These are phyloP conservation scores for Musa beccarii DNA, from an alignment of 176 grass and related monocot genomes.

Conservation along the genomic window DNA sequence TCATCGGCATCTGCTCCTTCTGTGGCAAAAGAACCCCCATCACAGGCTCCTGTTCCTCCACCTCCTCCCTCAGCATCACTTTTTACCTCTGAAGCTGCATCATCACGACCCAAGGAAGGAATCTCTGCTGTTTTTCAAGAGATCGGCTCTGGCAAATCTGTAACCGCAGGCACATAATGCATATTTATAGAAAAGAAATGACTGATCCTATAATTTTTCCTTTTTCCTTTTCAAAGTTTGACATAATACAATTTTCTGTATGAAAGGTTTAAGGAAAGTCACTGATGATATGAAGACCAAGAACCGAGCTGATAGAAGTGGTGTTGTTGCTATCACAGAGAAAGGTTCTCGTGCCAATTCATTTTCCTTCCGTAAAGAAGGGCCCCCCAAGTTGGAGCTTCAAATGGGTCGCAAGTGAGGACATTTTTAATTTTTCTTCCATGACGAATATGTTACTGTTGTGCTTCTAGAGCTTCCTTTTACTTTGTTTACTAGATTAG, in stretches of 20 bases:
- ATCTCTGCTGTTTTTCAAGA: slow-evolving; percentile 55
- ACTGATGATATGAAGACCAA: slow-evolving; percentile 63
- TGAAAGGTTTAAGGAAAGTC: slow-evolving; percentile 43
- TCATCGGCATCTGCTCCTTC: slow-evolving; percentile 1
- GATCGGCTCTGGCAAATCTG: slow-evolving; percentile 34
- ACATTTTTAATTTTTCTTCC: not conserved
- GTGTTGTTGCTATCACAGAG: slow-evolving; percentile 23
- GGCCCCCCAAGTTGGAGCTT: slow-evolving; percentile 40
- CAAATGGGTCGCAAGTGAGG: slow-evolving; percentile 61
- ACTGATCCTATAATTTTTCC: not conserved
- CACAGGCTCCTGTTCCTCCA: slow-evolving; percentile 9
- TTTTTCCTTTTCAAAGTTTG: not conserved
- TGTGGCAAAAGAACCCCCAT: not conserved
- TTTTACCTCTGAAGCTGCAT: not conserved
- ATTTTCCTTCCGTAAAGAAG: slow-evolving; percentile 26
- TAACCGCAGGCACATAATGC: slow-evolving; percentile 30
- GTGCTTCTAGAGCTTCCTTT: not conserved
- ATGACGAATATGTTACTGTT: not conserved
- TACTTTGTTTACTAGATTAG: not conserved
- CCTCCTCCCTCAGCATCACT: slow-evolving; percentile 5
- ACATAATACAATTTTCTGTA: not conserved
- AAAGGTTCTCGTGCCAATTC: slow-evolving; percentile 21
- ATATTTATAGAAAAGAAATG: not conserved
- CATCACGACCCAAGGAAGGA: slow-evolving; percentile 38
- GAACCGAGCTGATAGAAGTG: slow-evolving; percentile 37